Base-by-base conservation (phyloP, 1,284 basidiomycete genomes). In the Apiotrichum sp. region DNA sequence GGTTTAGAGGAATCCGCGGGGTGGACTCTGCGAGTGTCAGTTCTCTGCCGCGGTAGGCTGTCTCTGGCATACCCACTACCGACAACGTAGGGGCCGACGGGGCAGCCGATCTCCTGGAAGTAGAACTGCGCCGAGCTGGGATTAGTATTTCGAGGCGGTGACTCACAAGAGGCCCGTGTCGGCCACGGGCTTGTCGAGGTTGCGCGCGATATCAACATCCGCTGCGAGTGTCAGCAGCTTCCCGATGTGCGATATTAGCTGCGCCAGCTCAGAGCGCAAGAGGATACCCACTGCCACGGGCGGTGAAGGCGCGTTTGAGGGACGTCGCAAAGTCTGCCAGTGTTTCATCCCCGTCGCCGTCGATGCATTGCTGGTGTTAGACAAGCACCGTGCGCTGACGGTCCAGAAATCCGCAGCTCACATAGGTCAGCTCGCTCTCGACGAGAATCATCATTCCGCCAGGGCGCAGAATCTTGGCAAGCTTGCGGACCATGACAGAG, bases 391-490 rank as follows among this genome's bases (percentile, higher is more conserved):
- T 14, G 40, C 40, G n/a, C n/a, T 7, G 29, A 29, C 29, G 29
- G 3, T 29, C 29, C 29, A 3, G 29, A 29, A 29, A 29, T 3
- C n/a, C 40, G n/a, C 40, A 41, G 11, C 71, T 60, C 41, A 76
- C 74, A 45, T 65, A 72, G 31, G 53, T 56, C 3, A 67, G 57
- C 41, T 73, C 69, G 33, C 56, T 54, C 57, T 76, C 74, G 8
- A 71, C 68, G 16, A 75, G 54, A 2, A 75, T 62, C 29, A 76
- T 52, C 48, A 75, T 40, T 1, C 74, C 74, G 9, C 66, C 68
- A 0, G 66, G 68, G 22, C 65, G 62, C 5, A 76, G 61, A 1
- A 67, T 50, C 9, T 65, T 47, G 1, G 72, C 68, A 2, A 75
- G 64, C 16, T 69, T 57, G 48, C 68, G 63, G 33, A 75, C 45